phyloP scores from a whole-genome alignment of 495 filamentous ascomycete species.

The Penicillium coffeae region DNA sequence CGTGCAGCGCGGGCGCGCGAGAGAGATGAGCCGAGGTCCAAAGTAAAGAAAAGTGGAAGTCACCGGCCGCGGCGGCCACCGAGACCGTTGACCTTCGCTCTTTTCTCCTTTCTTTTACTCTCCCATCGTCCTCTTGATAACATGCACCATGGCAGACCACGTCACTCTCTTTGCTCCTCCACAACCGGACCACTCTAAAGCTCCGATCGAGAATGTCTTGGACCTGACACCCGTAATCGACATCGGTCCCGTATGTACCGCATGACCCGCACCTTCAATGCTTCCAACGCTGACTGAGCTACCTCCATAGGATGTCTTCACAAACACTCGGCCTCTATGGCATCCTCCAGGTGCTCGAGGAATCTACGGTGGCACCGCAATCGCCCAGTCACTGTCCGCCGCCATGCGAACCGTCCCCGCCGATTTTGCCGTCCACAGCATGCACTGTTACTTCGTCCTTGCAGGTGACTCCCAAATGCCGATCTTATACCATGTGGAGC shows the following conservation, averaged over 20 bases:
- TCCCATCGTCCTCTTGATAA: neutral
- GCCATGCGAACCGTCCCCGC: slow-evolving; percentile 79
- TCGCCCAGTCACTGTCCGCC: slow-evolving; percentile 86
- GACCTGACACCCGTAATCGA: slow-evolving; percentile 77
- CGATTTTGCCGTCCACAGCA: slow-evolving; percentile 81
- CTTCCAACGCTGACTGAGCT: neutral
- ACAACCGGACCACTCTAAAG: slow-evolving; percentile 64
- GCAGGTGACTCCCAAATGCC: slow-evolving; percentile 80
- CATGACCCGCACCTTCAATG: neutral
- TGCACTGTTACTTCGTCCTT: slow-evolving; percentile 99
- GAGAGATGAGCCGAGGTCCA: neutral
- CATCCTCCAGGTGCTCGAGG: slow-evolving; percentile 87
- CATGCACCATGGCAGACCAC: slow-evolving; percentile 32
- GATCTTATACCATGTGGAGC: slow-evolving; percentile 89
- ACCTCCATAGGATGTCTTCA: slow-evolving; percentile 71
- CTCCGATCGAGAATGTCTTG: slow-evolving; percentile 82
- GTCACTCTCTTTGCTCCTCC: slow-evolving; percentile 76
- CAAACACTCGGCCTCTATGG: slow-evolving; percentile 86
- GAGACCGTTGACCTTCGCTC: too few species aligned
- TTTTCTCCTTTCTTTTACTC: too few species aligned
- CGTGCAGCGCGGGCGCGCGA: neutral
- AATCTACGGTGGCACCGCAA: slow-evolving; percentile 88
- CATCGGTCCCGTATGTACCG: slow-evolving; percentile 65
- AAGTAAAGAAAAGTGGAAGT: neutral
- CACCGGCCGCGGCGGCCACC: too few species aligned